A percentile compares a stretch with the other conserved stretches of the same genome.
phyloP scores from a whole-genome alignment of 2,329 filamentous ascomycete species.

The Alternaria brassicae region DNA sequence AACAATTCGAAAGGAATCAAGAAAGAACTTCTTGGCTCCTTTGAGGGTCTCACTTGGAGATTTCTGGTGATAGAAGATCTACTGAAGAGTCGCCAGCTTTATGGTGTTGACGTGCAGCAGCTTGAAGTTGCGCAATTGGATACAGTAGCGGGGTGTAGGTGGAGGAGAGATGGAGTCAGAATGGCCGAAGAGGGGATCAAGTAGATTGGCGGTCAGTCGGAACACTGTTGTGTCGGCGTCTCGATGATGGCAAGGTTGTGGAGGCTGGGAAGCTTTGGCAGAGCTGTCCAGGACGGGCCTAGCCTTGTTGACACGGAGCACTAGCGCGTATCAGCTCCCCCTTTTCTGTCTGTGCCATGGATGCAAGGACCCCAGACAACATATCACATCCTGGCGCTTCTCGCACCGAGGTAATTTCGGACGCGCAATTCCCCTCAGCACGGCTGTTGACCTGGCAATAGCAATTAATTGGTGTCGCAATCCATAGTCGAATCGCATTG shows the following conservation, averaged over 20 bases:
- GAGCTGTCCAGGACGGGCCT: conserved; percentile 36
- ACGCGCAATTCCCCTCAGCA: conserved; percentile 25
- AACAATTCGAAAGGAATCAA: conserved; percentile 70
- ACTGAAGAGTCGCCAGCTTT: conserved; percentile 43
- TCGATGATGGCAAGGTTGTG: conserved; percentile 25
- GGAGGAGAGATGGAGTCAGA: conserved; percentile 45
- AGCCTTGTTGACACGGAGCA: conserved; percentile 27
- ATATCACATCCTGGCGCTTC: conserved; percentile 13
- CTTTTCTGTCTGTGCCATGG: conserved; percentile 23
- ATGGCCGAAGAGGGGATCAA: conserved; percentile 44
- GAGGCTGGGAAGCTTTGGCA: conserved; percentile 26
- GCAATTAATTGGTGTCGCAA: conserved; percentile 16
- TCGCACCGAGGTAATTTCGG: conserved; percentile 36
- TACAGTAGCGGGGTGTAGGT: conserved; percentile 48
- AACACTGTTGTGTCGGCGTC: conserved; percentile 38
- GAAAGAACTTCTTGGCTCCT: conserved; percentile 62
- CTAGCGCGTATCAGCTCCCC: conserved; percentile 37
- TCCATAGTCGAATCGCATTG: conserved; percentile 14
- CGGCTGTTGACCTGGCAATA: conserved; percentile 39
- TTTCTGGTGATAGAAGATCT: conserved; percentile 22
- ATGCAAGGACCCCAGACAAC: conserved; percentile 8
- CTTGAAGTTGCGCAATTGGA: conserved; percentile 47
- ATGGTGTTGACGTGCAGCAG: conserved; percentile 36
- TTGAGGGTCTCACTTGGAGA: conserved; percentile 41
- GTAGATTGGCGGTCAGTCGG: conserved; percentile 44